Conservation (phyloP, 768 basidiomycete species). For the Boletus pseudo-olivaceus region DNA sequence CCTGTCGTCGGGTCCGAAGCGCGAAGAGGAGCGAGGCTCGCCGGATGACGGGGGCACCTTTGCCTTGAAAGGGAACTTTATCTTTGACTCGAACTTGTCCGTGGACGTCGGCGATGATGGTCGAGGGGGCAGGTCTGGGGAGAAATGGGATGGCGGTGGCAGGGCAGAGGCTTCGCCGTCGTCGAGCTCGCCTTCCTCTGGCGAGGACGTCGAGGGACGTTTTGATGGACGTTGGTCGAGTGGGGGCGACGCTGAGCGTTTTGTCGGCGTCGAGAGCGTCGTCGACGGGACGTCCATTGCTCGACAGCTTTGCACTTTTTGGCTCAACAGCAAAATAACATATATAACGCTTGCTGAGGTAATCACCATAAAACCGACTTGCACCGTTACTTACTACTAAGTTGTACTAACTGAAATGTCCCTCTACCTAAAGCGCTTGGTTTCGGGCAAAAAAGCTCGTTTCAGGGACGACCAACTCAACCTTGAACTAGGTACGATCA, state of each 20-base stretch:
- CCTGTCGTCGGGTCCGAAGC: conserved; percentile 29
- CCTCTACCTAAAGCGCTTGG: conserved; percentile 65
- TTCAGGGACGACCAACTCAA: conserved; percentile 65
- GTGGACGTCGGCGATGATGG: conserved; percentile 31
- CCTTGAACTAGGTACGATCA: conserved; percentile 63
- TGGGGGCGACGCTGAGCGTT: conserved; percentile 61
- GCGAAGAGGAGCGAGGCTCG: conserved; percentile 30
- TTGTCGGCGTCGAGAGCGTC: conserved; percentile 26
- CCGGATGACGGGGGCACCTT: conserved; percentile 9
- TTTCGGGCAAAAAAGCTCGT: conserved; percentile 79
- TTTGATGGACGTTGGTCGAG: conserved; percentile 50
- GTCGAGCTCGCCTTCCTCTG: conserved; percentile 82
- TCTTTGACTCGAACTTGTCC: conserved; percentile 41
- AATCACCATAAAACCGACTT: conserved; percentile 3
- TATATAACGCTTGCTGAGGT: conserved; percentile 11
- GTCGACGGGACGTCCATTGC: conserved; percentile 18
- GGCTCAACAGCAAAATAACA: neutral
- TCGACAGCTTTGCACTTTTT: neutral
- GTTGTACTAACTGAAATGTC: conserved; percentile 34
- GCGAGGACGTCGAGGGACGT: conserved; percentile 54
- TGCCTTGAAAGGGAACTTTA: conserved; percentile 77
- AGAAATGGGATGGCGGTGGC: conserved; percentile 4
- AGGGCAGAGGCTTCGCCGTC: conserved; percentile 38
- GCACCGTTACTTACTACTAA: too few relatives aligned
- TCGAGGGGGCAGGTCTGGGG: conserved; percentile 21